Base-by-base conservation (phyloP, 2,329 filamentous ascomycete genomes). In the Laburnicola sp. region DNA sequence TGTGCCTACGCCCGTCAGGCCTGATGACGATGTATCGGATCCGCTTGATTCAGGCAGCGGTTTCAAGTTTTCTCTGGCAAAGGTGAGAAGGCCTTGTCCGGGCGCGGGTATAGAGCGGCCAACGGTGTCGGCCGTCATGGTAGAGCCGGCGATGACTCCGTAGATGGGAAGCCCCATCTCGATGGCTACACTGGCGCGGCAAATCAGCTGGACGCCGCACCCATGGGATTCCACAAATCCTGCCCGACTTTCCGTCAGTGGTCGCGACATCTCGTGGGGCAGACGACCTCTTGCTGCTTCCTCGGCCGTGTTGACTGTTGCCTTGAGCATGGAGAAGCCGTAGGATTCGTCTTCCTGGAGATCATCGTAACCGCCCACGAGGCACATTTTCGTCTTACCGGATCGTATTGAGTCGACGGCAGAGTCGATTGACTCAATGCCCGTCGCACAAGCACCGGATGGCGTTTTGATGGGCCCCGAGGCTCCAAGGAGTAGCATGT, bases 401-500 rank as follows among this genome's bases (percentile, higher is more conserved):
- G 39, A 53, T 3, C 52, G 43, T 21, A 76, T 71, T 0, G 62
- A 46, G 7, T 75, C 74, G 48, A 51, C 68, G 3, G 63, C 74
- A 6, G 59, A 62, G 31, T 76, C 71, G 0, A 76, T 47, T 0
- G 66, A 67, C 52, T 76, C 74, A 2, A 76, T 31, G 0, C 63
- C 58, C 0, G 74, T 76, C 0, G 74, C 74, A 27, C 72, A 76
- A 1, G 73, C 67, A 0, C 72, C 73, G 0, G 70, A 67, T 2
- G 73, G 72, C 0, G 74, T 72, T 3, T 58, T 59, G 21, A 68
- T 72, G 0, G 74, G 72, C 0, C 74, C 74, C 0, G 66, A 52
- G 0, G 70, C 58, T 2, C 56, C 59, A n/a, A 73, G 59, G n/a
- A 76, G 62, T 8, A 76, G 67, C 74, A 76, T 76, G 43, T 76